Percentiles rank a stretch among this genome's conserved stretches.
These are phyloP conservation scores for Heritiera fomes DNA, from an alignment of 345 rosid genomes.

Conservation along the genomic window DNA sequence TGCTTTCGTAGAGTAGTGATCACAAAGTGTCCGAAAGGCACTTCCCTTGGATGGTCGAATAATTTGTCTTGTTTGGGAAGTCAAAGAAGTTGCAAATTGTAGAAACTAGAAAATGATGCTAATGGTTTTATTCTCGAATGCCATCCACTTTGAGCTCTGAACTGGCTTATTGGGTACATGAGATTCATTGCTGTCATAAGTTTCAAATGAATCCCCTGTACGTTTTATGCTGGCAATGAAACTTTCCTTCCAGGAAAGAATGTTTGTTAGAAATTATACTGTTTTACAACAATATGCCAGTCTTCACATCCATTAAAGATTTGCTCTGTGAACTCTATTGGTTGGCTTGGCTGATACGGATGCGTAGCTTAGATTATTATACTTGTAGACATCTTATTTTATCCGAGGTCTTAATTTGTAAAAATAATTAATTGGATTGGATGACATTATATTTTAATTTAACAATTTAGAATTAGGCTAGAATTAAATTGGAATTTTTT, in stretches of 20 bases:
- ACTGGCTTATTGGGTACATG: not conserved
- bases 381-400: too few relatives aligned
- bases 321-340: not conserved
- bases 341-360: not conserved
- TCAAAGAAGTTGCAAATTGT: not conserved
- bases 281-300: not conserved
- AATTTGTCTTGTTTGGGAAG: not conserved
- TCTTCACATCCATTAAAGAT: not conserved
- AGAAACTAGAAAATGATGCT: slow-evolving; percentile 10
- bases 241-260: not conserved
- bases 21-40: not conserved
- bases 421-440: too few relatives aligned
- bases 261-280: not conserved
- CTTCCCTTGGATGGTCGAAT: slow-evolving; percentile 11
- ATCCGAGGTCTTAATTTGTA: too few relatives aligned
- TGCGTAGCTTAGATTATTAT: too few relatives aligned
- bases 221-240: not conserved
- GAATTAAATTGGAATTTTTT: too few relatives aligned
- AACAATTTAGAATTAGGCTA: too few relatives aligned
- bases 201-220: slow-evolving; percentile 3
- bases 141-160: not conserved
- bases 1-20: slow-evolving; percentile 47
- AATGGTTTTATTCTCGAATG: not conserved
- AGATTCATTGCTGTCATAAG: not conserved
- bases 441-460: too few relatives aligned